These are phyloP conservation scores for Uronychia setigera DNA, from an alignment of 73 alveolate species.

Conservation along the genomic window DNA sequence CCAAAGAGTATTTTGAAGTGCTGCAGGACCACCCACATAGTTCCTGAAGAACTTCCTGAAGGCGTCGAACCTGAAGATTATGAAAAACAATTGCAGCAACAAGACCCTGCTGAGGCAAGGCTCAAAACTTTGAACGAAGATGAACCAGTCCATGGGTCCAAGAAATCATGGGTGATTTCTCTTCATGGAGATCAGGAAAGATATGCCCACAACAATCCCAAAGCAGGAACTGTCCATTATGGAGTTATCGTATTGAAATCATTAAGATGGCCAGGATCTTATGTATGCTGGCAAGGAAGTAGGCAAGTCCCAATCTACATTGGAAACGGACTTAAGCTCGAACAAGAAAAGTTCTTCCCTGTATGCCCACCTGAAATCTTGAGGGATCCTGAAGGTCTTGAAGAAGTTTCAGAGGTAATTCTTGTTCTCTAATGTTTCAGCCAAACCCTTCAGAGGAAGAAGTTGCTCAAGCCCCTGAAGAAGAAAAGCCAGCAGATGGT, in stretches of 20 bases:
- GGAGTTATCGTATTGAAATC: conserved; percentile 61
- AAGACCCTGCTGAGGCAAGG: conserved; percentile 60
- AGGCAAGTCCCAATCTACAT: conserved; percentile 40
- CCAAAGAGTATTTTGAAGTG: conserved; percentile 34
- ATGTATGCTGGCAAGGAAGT: conserved; percentile 43
- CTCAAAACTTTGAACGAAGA: conserved; percentile 50
- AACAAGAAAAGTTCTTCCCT: conserved; percentile 46
- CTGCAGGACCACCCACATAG: conserved; percentile 35
- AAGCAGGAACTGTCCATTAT: conserved; percentile 6
- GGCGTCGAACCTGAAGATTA: conserved; percentile 54
- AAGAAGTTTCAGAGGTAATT: conserved; percentile 32
- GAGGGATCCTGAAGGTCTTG: conserved; percentile 56
- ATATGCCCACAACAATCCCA: conserved; percentile 11
- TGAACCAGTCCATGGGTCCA: conserved; percentile 17
- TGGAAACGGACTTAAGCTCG: conserved; percentile 68
- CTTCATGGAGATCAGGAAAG: conserved; percentile 42
- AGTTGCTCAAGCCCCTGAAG: background rate
- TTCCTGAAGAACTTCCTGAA: conserved; percentile 68
- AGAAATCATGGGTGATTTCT: conserved; percentile 46
- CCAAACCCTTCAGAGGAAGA: background rate
- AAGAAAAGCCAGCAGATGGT: background rate
- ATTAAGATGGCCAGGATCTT: conserved; percentile 65
- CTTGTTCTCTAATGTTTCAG: background rate
- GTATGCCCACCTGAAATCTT: conserved; percentile 49
- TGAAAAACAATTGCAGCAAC: conserved; percentile 28